These are phyloP conservation scores for Penicillium pulvis DNA, from an alignment of 495 filamentous ascomycete genomes.

Conservation along the genomic window DNA sequence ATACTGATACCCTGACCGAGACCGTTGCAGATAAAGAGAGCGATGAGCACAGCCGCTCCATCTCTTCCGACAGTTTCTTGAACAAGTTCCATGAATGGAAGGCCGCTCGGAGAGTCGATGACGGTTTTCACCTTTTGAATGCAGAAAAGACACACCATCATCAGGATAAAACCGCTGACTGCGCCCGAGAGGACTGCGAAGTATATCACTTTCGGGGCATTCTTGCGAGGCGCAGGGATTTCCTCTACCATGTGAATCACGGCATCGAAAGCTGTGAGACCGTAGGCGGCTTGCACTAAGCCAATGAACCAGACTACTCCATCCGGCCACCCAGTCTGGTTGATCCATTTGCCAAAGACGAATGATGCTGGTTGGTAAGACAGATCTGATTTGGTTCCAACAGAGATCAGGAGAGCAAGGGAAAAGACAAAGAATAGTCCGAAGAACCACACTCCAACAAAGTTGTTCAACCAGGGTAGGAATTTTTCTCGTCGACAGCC, in stretches of 20 bases:
- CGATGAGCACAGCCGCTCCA: constrained; percentile 38
- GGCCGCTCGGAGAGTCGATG: constrained; percentile 43
- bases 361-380: constrained; percentile 46
- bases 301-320: constrained; percentile 65
- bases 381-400: constrained; percentile 35
- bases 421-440: constrained; percentile 46
- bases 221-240: constrained; percentile 42
- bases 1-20: constrained; percentile 45
- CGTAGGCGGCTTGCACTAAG: constrained; percentile 59
- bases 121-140: constrained; percentile 64
- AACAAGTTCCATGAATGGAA: constrained; percentile 47
- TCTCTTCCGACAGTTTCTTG: constrained; percentile 38
- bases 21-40: constrained; percentile 48
- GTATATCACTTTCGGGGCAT: constrained; percentile 42
- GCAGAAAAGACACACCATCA: constrained; percentile 72
- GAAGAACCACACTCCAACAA: constrained; percentile 48
- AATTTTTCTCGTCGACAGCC: constrained; percentile 42
- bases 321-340: constrained; percentile 62
- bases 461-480: constrained; percentile 47
- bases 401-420: constrained; percentile 45
- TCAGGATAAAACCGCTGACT: constrained; percentile 63
- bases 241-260: constrained; percentile 61
- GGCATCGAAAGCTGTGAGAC: constrained; percentile 61
- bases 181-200: constrained; percentile 47
- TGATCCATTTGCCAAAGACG: constrained; percentile 59